A percentile compares a stretch with the other conserved stretches of the same genome.
Evolutionary conservation across 148 eudicot species (phyloP).

Genomic region (Silene uniflora): DNA sequence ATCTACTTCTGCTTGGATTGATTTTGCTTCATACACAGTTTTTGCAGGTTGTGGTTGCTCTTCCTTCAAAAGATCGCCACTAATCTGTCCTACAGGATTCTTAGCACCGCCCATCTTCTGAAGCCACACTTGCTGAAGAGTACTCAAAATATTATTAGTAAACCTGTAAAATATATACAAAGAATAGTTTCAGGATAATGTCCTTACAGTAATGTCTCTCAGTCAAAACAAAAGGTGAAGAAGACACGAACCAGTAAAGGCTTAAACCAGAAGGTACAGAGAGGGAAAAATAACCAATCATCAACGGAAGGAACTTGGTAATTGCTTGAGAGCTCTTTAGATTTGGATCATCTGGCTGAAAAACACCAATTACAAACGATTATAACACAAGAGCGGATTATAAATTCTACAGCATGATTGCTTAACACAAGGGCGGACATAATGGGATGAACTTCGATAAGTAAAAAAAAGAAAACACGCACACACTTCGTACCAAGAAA

Average conservation of each 20-base stretch:
- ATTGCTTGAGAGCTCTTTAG: slow-evolving; percentile 75
- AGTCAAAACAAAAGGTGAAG: neutral
- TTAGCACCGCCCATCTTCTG: slow-evolving; percentile 79
- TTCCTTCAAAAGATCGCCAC: slow-evolving; percentile 41
- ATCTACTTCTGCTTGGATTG: slow-evolving; percentile 32
- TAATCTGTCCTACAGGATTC: slow-evolving; percentile 48
- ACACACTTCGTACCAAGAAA: slow-evolving; percentile 2
- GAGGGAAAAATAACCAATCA: slow-evolving; percentile 94
- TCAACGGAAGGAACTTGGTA: slow-evolving; percentile 72
- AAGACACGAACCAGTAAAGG: slow-evolving; percentile 71
- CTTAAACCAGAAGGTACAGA: slow-evolving; percentile 97
- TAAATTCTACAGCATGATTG: neutral
- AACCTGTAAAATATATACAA: slow-evolving; percentile 48
- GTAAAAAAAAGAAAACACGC: neutral
- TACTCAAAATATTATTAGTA: slow-evolving; percentile 88
- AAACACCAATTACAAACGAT: neutral
- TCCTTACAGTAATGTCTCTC: neutral
- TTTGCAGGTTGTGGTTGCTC: slow-evolving; percentile 31
- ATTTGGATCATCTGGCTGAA: slow-evolving; percentile 68
- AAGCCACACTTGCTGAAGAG: slow-evolving; percentile 89
- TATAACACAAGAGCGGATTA: neutral
- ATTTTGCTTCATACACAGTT: slow-evolving; percentile 21
- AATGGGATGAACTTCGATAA: neutral
- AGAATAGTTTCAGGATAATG: slow-evolving; percentile 4
- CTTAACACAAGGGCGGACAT: neutral